Evolutionary conservation across 345 rosid species (phyloP).

Genomic region (Eucalyptus marginata): DNA sequence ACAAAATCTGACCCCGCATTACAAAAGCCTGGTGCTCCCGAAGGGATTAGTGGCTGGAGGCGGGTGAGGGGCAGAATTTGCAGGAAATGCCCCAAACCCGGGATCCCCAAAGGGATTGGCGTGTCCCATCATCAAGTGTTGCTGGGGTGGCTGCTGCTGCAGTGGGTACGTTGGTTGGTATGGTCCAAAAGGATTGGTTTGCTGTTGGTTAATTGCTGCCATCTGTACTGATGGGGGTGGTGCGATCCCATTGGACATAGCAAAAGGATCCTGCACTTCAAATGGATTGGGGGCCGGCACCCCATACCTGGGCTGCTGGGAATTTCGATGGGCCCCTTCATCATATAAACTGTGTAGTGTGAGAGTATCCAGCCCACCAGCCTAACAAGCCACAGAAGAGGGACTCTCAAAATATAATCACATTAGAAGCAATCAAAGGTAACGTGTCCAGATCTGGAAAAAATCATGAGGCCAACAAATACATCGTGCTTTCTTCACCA

Average conservation of each 20-base stretch:
- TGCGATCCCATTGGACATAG: constrained; percentile 31
- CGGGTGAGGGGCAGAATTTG: constrained; percentile 19
- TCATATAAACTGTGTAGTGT: constrained; percentile 80
- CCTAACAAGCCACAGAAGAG: constrained; percentile 28
- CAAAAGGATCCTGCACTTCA: constrained; percentile 71
- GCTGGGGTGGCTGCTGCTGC: constrained; percentile 7
- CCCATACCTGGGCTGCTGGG: constrained; percentile 78
- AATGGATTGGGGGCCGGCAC: constrained; percentile 86
- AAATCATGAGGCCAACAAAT: not conserved
- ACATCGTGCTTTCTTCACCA: not conserved
- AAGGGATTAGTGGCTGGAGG: constrained; percentile 61
- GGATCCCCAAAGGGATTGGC: constrained; percentile 80
- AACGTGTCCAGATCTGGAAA: not conserved
- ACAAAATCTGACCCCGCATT: not conserved
- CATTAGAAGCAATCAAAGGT: not conserved
- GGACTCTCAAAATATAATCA: not conserved
- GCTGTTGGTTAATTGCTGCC: constrained; percentile 41
- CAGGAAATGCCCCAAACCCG: constrained; percentile 30
- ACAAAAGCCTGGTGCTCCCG: constrained; percentile 66
- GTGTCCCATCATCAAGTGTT: constrained; percentile 24
- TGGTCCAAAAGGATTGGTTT: constrained; percentile 57
- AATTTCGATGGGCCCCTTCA: constrained; percentile 72
- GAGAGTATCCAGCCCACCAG: constrained; percentile 90
- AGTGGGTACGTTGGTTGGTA: constrained; percentile 28
- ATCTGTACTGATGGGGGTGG: constrained; percentile 47